A percentile compares a stretch with the other conserved stretches of the same genome.
Conservation (phyloP, 371 early-diverging fungal species). For the Actinomortierella wolfii region DNA sequence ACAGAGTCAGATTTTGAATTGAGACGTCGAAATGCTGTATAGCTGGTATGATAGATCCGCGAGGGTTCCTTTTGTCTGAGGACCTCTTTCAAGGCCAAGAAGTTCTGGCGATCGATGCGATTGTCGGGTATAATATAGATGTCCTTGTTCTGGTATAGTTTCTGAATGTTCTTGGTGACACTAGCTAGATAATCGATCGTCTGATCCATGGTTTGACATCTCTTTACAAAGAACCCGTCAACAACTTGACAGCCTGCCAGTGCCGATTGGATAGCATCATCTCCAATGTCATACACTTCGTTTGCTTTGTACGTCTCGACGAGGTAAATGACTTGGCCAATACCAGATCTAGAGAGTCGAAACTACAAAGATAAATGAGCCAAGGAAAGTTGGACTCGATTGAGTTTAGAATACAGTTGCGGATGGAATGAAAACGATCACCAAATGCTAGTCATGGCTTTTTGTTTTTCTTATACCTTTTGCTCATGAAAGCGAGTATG, state of each 20-base stretch:
- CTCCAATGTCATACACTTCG: constrained; percentile 56
- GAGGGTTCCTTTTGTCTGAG: constrained; percentile 46
- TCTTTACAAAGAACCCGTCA: constrained; percentile 77
- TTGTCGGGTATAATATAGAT: constrained; percentile 64
- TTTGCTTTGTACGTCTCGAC: constrained; percentile 76
- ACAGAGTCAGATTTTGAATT: constrained; percentile 74
- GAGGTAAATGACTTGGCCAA: constrained; percentile 79
- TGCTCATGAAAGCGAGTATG: constrained; percentile 97
- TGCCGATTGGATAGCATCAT: constrained; percentile 66
- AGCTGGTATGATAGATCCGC: constrained; percentile 55
- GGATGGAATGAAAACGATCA: background rate
- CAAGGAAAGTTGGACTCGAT: no score
- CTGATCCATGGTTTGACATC: constrained; percentile 72
- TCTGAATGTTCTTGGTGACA: constrained; percentile 58
- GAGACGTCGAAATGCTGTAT: constrained; percentile 60
- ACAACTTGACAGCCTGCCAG: constrained; percentile 71
- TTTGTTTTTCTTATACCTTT: constrained; percentile 59
- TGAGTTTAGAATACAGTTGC: background rate
- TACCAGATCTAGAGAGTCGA: constrained; percentile 71
- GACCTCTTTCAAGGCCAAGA: constrained; percentile 53
- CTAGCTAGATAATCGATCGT: constrained; percentile 75
- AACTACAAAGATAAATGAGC: constrained; percentile 58
- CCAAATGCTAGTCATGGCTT: no score
- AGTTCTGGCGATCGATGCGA: constrained; percentile 55
- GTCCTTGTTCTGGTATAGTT: constrained; percentile 48